Evolutionary conservation across 768 basidiomycete genomes (phyloP).

Genomic region (Crucibulum laeve): DNA sequence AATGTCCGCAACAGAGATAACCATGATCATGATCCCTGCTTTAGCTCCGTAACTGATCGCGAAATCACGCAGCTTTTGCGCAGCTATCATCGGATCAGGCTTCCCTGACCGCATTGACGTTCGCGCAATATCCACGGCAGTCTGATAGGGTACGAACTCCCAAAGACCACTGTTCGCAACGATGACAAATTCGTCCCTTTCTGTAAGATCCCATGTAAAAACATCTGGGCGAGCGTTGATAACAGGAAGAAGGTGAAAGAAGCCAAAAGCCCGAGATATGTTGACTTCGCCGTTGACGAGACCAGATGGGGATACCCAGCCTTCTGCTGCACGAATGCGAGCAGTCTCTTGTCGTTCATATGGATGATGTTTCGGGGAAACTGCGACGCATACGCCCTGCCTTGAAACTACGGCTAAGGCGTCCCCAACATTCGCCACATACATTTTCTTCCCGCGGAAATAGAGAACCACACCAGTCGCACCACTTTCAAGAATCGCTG

Average conservation of each 20-base stretch:
- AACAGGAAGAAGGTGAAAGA: slow-evolving; percentile 83
- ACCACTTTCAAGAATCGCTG: slow-evolving; percentile 57
- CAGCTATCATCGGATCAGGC: slow-evolving; percentile 68
- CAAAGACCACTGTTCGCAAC: slow-evolving; percentile 90
- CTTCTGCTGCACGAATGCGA: slow-evolving; percentile 88
- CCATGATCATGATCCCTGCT: slow-evolving; percentile 97
- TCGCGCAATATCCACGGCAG: slow-evolving; percentile 93
- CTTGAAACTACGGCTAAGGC: slow-evolving; percentile 83
- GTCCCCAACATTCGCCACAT: slow-evolving; percentile 88
- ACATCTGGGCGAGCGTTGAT: slow-evolving; percentile 88
- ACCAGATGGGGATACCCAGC: slow-evolving; percentile 90
- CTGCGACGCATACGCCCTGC: slow-evolving; percentile 64
- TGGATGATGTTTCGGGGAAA: slow-evolving; percentile 85
- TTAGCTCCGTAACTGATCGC: slow-evolving; percentile 95
- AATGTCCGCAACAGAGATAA: slow-evolving; percentile 77
- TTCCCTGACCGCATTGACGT: slow-evolving; percentile 72
- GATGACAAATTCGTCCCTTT: slow-evolving; percentile 94
- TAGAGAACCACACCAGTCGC: slow-evolving; percentile 88
- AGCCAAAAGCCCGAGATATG: slow-evolving; percentile 91
- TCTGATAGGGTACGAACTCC: slow-evolving; percentile 92
- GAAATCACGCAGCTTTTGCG: slow-evolving; percentile 94
- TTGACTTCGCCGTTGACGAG: slow-evolving; percentile 89
- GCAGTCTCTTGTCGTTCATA: slow-evolving; percentile 81
- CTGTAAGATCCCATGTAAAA: slow-evolving; percentile 59
- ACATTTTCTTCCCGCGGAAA: slow-evolving; percentile 71